Evolutionary conservation across 2,329 filamentous ascomycete genomes (phyloP), one percentile per base, ranked within the genome.

Genomic region (Huntiella omanensis): DNA sequence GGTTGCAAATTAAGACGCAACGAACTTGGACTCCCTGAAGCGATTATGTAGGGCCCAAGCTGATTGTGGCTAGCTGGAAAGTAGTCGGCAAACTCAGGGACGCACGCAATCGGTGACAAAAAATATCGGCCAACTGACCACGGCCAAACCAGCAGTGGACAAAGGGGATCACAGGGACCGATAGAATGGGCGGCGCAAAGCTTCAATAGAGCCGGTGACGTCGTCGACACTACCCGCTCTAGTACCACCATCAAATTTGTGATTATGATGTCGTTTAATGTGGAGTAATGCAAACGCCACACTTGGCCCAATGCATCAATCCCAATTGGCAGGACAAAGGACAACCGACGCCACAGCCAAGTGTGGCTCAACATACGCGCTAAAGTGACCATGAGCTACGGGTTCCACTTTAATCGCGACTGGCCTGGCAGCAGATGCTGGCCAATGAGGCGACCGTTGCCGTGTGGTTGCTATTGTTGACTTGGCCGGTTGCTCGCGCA

Each of bases 401-500:
- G 16, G 48, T 15, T 39, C 48, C 44, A 50, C 48, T 47, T 50
- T 35, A 44, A 39, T 50, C 48, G 48, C 48, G 48, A 50, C 44
- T 38, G 45, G 40, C 40, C 38, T 13, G 33, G 12, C 15, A 40
- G 42, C 28, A 28, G 40, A 34, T 38, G 46, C 22, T 16, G 49
- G 50, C 69, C 68, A 72, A 71, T 71, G 46, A 59, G 17, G 54
- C 35, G 3, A 11, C 55, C 57, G 74, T 78, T 78, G 72, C 70
- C 54, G 59, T 53, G 69, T 59, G 56, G 70, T 74, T 73, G 68
- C 64, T 57, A 59, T 53, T 73, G 67, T 72, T 72, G 65, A 71
- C 51, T 42, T 49, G 28, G 44, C 44, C 44, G 40, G 43, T 44
- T 47, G 40, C 43, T 47, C 48, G 45, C 48, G 48, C 47, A 50